Percentiles rank a stretch among this genome's conserved stretches.
phyloP scores from a whole-genome alignment of 2,329 filamentous ascomycete species.

The Exophiala aquamarina region DNA sequence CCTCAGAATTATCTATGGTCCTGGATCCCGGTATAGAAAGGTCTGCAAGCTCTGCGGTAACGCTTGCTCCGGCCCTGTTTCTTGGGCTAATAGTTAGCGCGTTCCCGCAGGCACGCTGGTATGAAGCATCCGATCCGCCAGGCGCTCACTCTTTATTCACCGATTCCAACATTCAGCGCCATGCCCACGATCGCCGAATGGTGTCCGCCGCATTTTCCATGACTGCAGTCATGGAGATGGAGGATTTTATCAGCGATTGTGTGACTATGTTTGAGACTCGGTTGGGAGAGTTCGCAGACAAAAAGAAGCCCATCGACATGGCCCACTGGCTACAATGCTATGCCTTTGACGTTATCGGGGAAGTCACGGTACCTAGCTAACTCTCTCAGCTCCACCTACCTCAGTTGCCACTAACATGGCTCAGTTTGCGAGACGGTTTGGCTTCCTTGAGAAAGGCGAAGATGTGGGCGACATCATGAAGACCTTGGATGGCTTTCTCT shows the following conservation, averaged over 20 bases:
- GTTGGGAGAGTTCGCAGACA: too few species aligned
- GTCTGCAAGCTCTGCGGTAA: too few species aligned
- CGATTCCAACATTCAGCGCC: constrained; percentile 5
- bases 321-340: constrained; percentile 70
- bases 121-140: too few species aligned
- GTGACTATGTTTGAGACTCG: background rate
- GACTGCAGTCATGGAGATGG: too few species aligned
- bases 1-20: constrained; percentile 73
- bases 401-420: too few species aligned
- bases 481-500: constrained; percentile 34
- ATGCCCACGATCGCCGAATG: background rate
- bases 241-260: too few species aligned
- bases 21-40: too few species aligned
- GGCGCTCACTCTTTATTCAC: background rate
- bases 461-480: constrained; percentile 36
- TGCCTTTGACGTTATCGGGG: constrained; percentile 68
- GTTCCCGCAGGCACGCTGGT: constrained; percentile 64
- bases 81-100: too few species aligned
- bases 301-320: constrained; percentile 33
- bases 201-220: too few species aligned
- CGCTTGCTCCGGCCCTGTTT: too few species aligned
- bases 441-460: constrained; percentile 34
- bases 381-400: too few species aligned
- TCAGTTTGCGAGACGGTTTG: constrained; percentile 24
- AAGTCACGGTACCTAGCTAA: constrained; percentile 10